phyloP scores from a whole-genome alignment of 1,284 basidiomycete species.

The Cryptococcus wingfieldii region DNA sequence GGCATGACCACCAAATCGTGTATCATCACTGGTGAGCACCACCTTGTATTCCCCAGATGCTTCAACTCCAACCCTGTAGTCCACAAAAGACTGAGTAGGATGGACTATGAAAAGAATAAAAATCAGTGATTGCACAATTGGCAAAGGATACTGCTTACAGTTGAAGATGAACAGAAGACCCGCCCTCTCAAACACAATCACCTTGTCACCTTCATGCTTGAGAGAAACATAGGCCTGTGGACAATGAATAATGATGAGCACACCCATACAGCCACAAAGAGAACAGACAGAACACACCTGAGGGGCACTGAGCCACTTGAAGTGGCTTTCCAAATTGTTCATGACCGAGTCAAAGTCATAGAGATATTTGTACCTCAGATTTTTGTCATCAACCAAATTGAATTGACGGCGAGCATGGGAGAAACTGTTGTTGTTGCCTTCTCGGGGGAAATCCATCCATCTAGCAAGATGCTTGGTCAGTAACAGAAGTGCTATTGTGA shows the following conservation, averaged over 20 bases:
- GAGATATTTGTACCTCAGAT: conserved; percentile 86
- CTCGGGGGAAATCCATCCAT: conserved; percentile 98
- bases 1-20: conserved; percentile 81
- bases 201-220: conserved; percentile 87
- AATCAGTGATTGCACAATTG: not conserved
- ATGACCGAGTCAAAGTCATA: conserved; percentile 92
- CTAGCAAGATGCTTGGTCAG: conserved; percentile 45
- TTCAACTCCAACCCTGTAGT: conserved; percentile 90
- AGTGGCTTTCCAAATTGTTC: conserved; percentile 76
- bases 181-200: conserved; percentile 89
- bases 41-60: conserved; percentile 79
- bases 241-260: no score
- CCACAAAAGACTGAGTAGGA: conserved; percentile 76
- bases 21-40: conserved; percentile 78
- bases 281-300: conserved; percentile 55
- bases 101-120: conserved; percentile 56
- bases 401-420: conserved; percentile 93
- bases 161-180: conserved; percentile 94
- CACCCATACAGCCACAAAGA: not conserved
- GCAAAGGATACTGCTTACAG: conserved; percentile 47
- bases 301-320: conserved; percentile 77
- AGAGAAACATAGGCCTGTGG: conserved; percentile 81
- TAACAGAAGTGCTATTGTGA: not conserved
- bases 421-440: conserved; percentile 91
- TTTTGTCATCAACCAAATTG: conserved; percentile 81